Conservation (phyloP, 495 filamentous ascomycete species). For the Xylaria longipes region DNA sequence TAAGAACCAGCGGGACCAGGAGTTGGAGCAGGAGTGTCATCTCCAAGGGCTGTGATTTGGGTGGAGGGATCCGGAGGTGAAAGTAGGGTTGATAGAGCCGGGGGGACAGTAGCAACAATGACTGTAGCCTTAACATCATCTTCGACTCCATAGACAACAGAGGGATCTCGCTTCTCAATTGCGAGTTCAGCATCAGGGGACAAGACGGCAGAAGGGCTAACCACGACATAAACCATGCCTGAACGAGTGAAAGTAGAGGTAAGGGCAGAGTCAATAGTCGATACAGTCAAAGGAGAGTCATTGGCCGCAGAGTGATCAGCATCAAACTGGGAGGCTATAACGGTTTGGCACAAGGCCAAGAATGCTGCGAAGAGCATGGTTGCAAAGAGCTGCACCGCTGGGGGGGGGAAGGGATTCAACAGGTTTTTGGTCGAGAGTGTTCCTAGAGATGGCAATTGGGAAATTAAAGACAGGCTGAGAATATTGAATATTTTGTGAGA, state of each 20-base stretch:
- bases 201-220: not conserved
- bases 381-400: slow-evolving; percentile 16
- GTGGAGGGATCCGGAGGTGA: slow-evolving; percentile 8
- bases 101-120: slow-evolving; percentile 19
- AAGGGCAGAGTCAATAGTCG: not conserved
- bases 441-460: not conserved
- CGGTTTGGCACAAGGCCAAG: slow-evolving; percentile 30
- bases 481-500: not conserved
- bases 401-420: not conserved
- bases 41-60: not conserved
- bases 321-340: slow-evolving; percentile 10
- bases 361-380: slow-evolving; percentile 29
- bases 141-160: not conserved
- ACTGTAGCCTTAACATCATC: slow-evolving; percentile 14
- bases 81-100: slow-evolving; percentile 20
- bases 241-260: slow-evolving; percentile 17
- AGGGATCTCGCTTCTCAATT: slow-evolving; percentile 16
- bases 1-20: slow-evolving; percentile 19
- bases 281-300: slow-evolving; percentile 6
- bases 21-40: not conserved
- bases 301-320: not conserved
- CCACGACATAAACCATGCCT: slow-evolving; percentile 19
- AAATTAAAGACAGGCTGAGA: not conserved
- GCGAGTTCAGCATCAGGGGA: not conserved
- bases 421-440: not conserved